Percentiles rank a stretch among this genome's conserved stretches.
Conservation (phyloP, 2,329 filamentous ascomycete species). For the Elsinoe necatrix region DNA sequence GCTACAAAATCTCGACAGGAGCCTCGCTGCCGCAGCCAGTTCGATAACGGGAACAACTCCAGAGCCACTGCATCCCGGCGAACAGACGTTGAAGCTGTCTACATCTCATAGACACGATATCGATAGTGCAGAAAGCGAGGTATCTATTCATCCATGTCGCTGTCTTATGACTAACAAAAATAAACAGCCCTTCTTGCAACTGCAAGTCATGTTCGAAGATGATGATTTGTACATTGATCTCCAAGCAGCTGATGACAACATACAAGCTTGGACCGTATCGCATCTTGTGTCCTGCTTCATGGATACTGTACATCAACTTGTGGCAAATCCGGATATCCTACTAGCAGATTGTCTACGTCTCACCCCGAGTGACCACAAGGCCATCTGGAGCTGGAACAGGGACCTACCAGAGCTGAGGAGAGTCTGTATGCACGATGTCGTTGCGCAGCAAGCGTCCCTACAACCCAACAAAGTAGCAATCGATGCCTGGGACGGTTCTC, state of each 20-base stretch:
- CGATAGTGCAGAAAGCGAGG: too few relatives aligned
- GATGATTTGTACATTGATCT: background rate
- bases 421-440: conserved; percentile 20
- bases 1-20: background rate
- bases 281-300: background rate
- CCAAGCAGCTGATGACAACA: background rate
- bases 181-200: background rate
- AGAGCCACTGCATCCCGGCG: background rate
- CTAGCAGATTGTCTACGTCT: background rate
- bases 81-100: background rate
- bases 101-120: too few relatives aligned
- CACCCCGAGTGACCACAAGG: background rate
- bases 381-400: background rate
- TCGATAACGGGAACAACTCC: background rate
- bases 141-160: too few relatives aligned
- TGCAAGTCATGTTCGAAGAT: background rate
- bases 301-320: background rate
- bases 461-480: conserved; percentile 22
- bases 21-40: background rate
- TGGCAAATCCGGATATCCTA: background rate
- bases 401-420: conserved; percentile 14
- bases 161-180: background rate
- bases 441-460: conserved; percentile 18
- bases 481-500: conserved; percentile 24
- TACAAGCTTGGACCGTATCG: background rate